Evolutionary conservation across 2,329 filamentous ascomycete species (phyloP), one percentile per base, ranked within the genome.

Genomic region (Apiospora sp.): DNA sequence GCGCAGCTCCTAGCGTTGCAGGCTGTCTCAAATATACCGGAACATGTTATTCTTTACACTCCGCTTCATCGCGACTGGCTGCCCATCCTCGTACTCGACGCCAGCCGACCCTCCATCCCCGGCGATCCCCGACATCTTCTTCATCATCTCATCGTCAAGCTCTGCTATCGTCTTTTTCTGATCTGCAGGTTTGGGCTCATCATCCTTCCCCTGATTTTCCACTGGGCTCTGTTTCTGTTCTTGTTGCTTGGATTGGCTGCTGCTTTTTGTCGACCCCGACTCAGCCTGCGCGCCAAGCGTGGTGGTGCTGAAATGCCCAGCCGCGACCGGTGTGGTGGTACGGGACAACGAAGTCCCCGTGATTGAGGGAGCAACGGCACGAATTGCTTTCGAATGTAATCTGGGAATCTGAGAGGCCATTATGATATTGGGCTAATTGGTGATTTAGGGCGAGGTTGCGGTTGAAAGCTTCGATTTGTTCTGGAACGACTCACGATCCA

Each of bases 31-130:
- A 27, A 94, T 93, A 73, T 92, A 88, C 22, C 92, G 85, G 80
- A 95, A 95, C 92, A 94, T 94, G 77, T 94, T 94, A 70, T 92
- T 89, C 80, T 88, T 91, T 14, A 95, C 93, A 48, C 91, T 88
- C 69, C 92, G 85, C 82, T 94, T 95, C 87, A 95, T 92, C 0
- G 91, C 86, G 7, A 90, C 90, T 0, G 93, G 90, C 79, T 92
- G 88, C 0, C 93, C 93, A 76, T 94, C 88, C 80, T 95, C 93
- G 73, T 93, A 92, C 80, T 95, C 93, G 5, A 95, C 84, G 0
- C 93, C 93, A 3, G 92, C 86, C 37, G 88, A 88, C 12, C 93
- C 93, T 4, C 93, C 93, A 58, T 92, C 92, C 0, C 93, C 93
- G 0, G 92, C 87, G 43, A 92, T 84, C 14, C 87, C 89, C 76